Percentiles rank a stretch among this genome's conserved stretches.
Conservation (phyloP, 2,329 filamentous ascomycete species). For the Phialocephala sp. region DNA sequence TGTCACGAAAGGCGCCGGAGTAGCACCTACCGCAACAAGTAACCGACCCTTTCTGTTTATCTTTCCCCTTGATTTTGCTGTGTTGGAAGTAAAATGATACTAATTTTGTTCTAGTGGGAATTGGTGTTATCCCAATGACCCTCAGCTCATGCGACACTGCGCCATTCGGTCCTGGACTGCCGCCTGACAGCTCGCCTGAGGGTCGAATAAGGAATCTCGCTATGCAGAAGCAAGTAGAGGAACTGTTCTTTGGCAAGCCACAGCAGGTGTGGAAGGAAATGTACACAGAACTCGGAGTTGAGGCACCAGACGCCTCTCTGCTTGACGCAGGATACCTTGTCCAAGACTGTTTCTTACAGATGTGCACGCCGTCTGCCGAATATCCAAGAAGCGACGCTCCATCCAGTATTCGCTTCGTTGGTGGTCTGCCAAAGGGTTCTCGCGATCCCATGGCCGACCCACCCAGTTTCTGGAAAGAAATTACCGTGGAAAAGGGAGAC, state of each 20-base stretch:
- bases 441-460: conserved; percentile 38
- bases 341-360: conserved; percentile 42
- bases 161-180: conserved; percentile 48
- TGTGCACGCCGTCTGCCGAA: conserved; percentile 46
- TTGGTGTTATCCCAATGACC: conserved; percentile 48
- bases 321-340: conserved; percentile 34
- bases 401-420: conserved; percentile 50
- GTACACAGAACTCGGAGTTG: conserved; percentile 40
- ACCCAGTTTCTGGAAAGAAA: conserved; percentile 54
- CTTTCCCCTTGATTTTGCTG: no score
- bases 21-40: conserved; percentile 44
- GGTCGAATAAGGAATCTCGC: conserved; percentile 45
- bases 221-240: conserved; percentile 36
- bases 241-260: conserved; percentile 21
- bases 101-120: conserved; percentile 39
- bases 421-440: conserved; percentile 47
- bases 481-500: conserved; percentile 48
- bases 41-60: no score
- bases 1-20: conserved; percentile 46
- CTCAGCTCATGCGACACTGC: conserved; percentile 47
- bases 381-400: conserved; percentile 46
- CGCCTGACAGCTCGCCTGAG: conserved; percentile 46
- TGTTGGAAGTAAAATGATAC: no score
- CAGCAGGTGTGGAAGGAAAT: conserved; percentile 25
- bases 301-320: conserved; percentile 32